Evolutionary conservation across 2,329 filamentous ascomycete genomes (phyloP).

Genomic region (Ambrosiella xylebori): DNA sequence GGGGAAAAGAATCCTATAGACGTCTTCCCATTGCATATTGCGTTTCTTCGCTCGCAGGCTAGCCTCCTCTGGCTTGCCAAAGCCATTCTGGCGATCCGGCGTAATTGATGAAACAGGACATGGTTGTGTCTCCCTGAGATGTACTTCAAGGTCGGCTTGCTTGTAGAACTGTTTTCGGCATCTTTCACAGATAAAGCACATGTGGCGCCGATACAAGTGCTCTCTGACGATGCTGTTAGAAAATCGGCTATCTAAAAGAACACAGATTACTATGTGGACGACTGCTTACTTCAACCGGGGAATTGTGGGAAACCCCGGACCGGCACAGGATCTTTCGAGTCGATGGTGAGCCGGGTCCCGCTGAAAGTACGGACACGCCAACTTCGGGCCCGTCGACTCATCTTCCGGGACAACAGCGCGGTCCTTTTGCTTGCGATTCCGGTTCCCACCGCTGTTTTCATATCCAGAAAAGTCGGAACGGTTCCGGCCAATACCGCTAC

Average conservation of each 20-base stretch:
- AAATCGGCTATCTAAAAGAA: neutral
- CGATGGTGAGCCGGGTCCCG: conserved; percentile 6
- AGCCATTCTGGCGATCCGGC: conserved; percentile 5
- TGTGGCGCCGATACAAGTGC: conserved; percentile 12
- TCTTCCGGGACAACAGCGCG: neutral
- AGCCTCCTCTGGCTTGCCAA: conserved; percentile 6
- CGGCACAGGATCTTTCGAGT: conserved; percentile 9
- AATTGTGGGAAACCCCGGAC: conserved; percentile 11
- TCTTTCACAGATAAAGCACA: conserved; percentile 4
- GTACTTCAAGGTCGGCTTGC: neutral
- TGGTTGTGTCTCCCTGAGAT: neutral
- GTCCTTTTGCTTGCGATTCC: conserved; percentile 1
- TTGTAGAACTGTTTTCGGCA: conserved; percentile 6
- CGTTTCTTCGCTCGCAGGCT: conserved; percentile 9
- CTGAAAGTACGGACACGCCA: conserved; percentile 12
- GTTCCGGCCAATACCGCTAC: neutral
- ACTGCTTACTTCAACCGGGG: conserved; percentile 9
- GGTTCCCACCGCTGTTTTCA: neutral
- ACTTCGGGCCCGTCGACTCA: conserved; percentile 3
- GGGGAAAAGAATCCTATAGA: conserved; percentile 11
- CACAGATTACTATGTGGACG: neutral
- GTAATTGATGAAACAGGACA: neutral
- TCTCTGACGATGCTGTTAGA: conserved; percentile 2
- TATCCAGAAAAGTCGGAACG: neutral
- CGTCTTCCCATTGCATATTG: conserved; percentile 9